Percentiles rank a stretch among this genome's conserved stretches.
Conservation (phyloP, 192 early-diverging fungal species). For the Coemansia sp. region DNA sequence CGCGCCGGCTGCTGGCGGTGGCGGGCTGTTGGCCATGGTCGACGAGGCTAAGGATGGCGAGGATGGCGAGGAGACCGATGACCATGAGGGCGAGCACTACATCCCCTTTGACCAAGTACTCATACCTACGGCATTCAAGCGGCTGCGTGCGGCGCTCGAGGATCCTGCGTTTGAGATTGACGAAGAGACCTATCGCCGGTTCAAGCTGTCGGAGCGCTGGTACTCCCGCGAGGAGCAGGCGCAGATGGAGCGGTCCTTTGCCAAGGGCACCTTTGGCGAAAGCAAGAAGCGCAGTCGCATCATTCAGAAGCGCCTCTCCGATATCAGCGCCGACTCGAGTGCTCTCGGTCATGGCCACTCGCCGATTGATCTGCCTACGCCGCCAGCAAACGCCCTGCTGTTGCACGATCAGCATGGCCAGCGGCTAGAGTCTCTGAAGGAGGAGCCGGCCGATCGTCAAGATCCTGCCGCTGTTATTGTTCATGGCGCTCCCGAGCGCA, state of each 20-base stretch:
- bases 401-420: not conserved
- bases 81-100: constrained; percentile 25
- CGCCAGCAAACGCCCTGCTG: not conserved
- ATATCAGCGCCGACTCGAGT: not conserved
- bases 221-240: constrained; percentile 48
- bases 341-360: not conserved
- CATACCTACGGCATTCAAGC: constrained; percentile 57
- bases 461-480: not conserved
- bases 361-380: not conserved
- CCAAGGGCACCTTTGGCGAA: constrained; percentile 30
- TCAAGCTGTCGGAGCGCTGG: constrained; percentile 56
- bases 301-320: constrained; percentile 15
- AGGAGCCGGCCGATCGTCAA: not conserved
- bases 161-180: constrained; percentile 46
- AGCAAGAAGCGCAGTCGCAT: constrained; percentile 19
- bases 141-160: constrained; percentile 40
- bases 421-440: not conserved
- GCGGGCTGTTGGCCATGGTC: not conserved
- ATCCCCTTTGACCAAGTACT: constrained; percentile 57
- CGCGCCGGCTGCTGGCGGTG: not conserved
- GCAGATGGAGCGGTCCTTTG: constrained; percentile 37
- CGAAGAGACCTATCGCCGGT: constrained; percentile 48
- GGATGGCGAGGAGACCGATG: constrained; percentile 7
- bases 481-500: not conserved
- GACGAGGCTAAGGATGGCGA: constrained; percentile 10